Base-by-base conservation (phyloP, 768 basidiomycete genomes). In the Lactarius trivialis region DNA sequence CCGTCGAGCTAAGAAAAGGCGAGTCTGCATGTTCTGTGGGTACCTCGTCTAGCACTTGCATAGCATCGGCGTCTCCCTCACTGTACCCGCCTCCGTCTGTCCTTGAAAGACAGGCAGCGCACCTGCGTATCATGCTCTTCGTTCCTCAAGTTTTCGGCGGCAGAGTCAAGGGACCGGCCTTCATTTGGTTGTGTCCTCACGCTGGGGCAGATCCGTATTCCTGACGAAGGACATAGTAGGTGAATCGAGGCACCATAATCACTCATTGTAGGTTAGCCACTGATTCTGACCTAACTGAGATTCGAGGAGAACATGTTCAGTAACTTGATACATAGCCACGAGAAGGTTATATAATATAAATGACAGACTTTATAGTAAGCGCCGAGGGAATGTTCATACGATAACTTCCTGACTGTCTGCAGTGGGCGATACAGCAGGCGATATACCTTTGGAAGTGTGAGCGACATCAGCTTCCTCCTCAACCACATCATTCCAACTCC, bases 401-500 rank as follows among this genome's bases (percentile, higher is more conserved):
- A 12, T 12, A 14, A 12, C 11, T 24, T 8, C n/a, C 11, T 45
- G 43, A 21, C 45, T 24, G 8, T 45, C 45, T 14, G 21, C 12
- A 45, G 45, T 24, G 21, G 45, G 45, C 11, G 45, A 45, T 45
- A 45, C 12, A 45, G 45, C 14, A 24, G 45, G 45, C 11, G 45
- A 45, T 45, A 45, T 24, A 45, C 21, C 45, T 14, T 45, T 45
- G 21, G 21, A 14, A 45, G 45, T 45, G 4, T 45, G n/a, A 1
- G 21, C 21, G 5, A 45, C 45, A 24, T 45, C 45, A 2, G 12
- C 45, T 24, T 45, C 45, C 21, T 5, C 43, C 43, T 9, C 21
- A 45, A 45, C 26, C 32, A 12, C 45, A 36, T 63, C 56, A 19
- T 60, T 54, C 87, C 87, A 89, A 19, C 70, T 76, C 87, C 88